Evolutionary conservation across 331 rosid species (phyloP).

Genomic region (Cydonia oblonga): DNA sequence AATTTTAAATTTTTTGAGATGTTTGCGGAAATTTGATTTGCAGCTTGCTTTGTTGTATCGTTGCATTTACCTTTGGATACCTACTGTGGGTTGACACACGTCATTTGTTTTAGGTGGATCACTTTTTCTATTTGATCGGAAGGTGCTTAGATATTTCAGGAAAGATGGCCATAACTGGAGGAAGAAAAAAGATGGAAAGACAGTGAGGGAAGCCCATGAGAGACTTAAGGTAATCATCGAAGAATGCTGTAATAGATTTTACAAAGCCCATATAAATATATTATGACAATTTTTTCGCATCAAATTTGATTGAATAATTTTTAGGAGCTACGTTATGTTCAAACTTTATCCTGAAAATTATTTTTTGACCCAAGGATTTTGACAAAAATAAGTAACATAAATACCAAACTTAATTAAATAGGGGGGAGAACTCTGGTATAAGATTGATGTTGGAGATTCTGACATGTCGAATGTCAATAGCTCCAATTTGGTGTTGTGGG

Average conservation of each 20-base stretch:
- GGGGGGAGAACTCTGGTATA: background rate
- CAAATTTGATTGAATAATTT: background rate
- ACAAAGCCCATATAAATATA: background rate
- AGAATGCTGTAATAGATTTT: background rate
- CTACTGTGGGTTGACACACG: constrained; percentile 12
- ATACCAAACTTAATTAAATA: background rate
- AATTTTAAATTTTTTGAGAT: background rate
- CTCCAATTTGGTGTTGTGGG: background rate
- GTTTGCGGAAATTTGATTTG: background rate
- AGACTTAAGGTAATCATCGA: constrained; percentile 59
- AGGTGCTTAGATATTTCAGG: constrained; percentile 79
- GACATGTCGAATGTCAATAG: background rate
- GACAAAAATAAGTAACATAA: background rate
- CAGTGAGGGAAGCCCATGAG: constrained; percentile 89
- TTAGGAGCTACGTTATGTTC: background rate
- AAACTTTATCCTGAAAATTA: background rate
- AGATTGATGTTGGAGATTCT: background rate
- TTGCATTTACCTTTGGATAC: background rate
- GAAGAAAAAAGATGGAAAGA: constrained; percentile 91
- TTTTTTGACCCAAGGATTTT: background rate
- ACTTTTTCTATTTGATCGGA: constrained; percentile 80
- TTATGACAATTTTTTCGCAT: background rate
- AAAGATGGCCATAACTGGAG: constrained; percentile 94
- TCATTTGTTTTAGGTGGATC: constrained; percentile 64
- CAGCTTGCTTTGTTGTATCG: background rate